phyloP scores from a whole-genome alignment of 805 yeast species.

The Scheffersomyces lignosus region DNA sequence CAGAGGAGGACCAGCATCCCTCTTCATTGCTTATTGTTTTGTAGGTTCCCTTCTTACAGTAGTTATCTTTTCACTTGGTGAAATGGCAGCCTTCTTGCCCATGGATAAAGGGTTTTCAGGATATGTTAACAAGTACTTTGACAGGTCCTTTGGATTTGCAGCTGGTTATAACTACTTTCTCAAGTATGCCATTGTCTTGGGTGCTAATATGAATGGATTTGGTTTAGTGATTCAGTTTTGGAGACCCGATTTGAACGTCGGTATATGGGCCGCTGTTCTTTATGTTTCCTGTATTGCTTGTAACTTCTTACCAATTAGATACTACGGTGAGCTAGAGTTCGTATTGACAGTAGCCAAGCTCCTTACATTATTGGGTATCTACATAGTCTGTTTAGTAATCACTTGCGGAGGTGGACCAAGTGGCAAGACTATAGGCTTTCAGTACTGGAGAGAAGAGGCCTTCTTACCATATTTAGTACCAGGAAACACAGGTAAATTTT shows the following conservation, averaged over 20 bases:
- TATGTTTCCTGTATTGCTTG: conserved; percentile 3
- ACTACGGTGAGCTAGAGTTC: conserved; percentile 11
- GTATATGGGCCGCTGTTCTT: conserved; percentile 7
- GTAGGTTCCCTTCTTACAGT: background rate
- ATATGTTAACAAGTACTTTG: conserved; percentile 11
- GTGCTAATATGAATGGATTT: background rate
- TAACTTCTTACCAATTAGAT: conserved; percentile 7
- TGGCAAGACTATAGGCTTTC: conserved; percentile 6
- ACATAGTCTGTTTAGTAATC: conserved; percentile 4
- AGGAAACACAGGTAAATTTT: background rate
- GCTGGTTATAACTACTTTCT: background rate
- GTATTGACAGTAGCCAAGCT: conserved; percentile 5
- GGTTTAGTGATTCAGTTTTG: conserved; percentile 9
- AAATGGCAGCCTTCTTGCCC: background rate
- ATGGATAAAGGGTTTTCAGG: background rate
- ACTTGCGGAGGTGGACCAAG: conserved; percentile 9
- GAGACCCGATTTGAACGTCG: conserved; percentile 8
- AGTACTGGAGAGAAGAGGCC: conserved; percentile 9
- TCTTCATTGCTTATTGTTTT: background rate
- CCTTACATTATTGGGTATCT: conserved; percentile 3
- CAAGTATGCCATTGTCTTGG: background rate
- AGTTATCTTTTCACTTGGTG: background rate
- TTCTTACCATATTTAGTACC: background rate
- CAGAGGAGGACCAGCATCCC: background rate
- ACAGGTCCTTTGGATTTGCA: background rate